Evolutionary conservation across 2,329 filamentous ascomycete species (phyloP), one percentile per base, ranked within the genome.

Genomic region (Nectriaceae sp.): DNA sequence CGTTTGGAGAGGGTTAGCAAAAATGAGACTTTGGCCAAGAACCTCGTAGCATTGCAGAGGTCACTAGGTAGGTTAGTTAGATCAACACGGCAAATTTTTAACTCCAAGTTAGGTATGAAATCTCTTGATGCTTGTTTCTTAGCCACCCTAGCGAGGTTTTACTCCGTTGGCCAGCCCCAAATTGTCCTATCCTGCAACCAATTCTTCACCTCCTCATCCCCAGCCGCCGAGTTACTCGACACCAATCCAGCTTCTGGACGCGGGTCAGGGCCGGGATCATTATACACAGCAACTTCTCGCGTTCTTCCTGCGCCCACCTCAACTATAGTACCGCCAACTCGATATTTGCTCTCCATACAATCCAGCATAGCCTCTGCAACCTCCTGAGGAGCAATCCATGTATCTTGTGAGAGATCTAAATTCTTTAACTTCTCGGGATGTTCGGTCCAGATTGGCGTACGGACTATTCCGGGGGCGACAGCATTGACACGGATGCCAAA

Each of bases 361-460:
- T 60, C 54, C 13, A 77, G 49, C 75, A 78, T 78, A 0, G 67
- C 72, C 29, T 68, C 53, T 2, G 75, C 75, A 0, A 76, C 72
- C 37, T 71, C 70, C 2, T 70, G 53, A 0, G 74, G 69, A 0
- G 69, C 70, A 1, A 75, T 67, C 73, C 73, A 77, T 0, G 49
- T 62, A 45, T 74, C 72, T 19, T 58, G 49, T 3, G 46, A 48
- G 20, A 60, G 45, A 5, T 73, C 62, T 0, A 77, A 49, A 31
- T 65, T 64, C 11, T 57, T 56, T n/a, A 75, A 47, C 52, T 75
- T 77, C 52, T 76, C 73, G 0, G 72, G 69, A 29, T 75, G 51
- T 2, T 77, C 74, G 0, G 62, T 70, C 72, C 74, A 76, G 3
- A 78, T 50, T 2, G 75, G 75, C 1, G 76, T 78, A 6, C 63